Base-by-base conservation (phyloP, 768 basidiomycete species). In the Lentinula detonsa region DNA sequence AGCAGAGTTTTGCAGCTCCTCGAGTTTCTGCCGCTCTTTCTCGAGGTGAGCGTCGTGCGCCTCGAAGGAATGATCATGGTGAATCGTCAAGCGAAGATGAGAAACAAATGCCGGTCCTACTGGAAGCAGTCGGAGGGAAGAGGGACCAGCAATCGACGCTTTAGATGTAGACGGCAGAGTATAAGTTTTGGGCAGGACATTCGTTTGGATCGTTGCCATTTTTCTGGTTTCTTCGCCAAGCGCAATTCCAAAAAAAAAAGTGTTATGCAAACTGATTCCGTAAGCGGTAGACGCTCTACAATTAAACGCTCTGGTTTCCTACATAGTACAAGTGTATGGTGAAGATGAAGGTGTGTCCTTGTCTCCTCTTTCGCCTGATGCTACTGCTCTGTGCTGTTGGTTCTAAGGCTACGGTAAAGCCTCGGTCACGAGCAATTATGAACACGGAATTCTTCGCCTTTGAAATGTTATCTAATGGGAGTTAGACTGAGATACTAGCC, bases 41-140 rank as follows among this genome's bases (percentile, higher is more conserved):
- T 80, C 78, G 51, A 84, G 72, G 69, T 83, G 80, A 67, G 81
- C 81, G 76, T 98, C 95, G 66, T 95, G 83, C 58, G 92, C 85
- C 54, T 86, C 87, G 70, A 97, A 95, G 1, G 93, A 84, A 63
- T 91, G 81, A 57, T 86, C 81, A 66, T 95, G 81, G 65, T 91
- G 78, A 15, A 91, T 72, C 1, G 86, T 78, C 48, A 96, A 83
- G 57, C 86, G 86, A 31, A 93, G 86, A 64, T 95, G 87, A 43
- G 86, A 87, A 59, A 95, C 82, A 75, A 91, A 97, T 3, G 93
- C 93, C 23, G 88, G 85, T 33, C 97, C 97, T 34, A 89, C 91
- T 28, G 95, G 91, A 57, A 96, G 83, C 50, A 98, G 49, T 6
- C 21, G 28, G 15, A 55, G 48, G 54, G 59, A 31, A 11, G 66